These are phyloP conservation scores for Fonsecaea pugnacius DNA, from an alignment of 2,329 filamentous ascomycete genomes.

Conservation along the genomic window DNA sequence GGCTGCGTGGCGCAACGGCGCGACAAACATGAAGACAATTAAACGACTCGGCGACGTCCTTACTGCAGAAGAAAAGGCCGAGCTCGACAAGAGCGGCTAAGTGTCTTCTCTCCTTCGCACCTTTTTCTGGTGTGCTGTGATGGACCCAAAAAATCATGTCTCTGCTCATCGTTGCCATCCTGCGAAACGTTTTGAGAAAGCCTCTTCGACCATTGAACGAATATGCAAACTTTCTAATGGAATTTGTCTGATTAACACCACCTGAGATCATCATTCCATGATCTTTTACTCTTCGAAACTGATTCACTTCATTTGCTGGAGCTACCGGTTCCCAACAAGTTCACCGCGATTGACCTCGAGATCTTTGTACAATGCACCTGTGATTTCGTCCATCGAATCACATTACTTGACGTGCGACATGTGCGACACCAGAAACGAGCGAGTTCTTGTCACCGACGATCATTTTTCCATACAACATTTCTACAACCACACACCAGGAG, in stretches of 20 bases:
- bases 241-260: constrained; percentile 16
- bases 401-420: constrained; percentile 7
- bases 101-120: neutral
- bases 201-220: constrained; percentile 15
- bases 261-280: constrained; percentile 12
- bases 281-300: constrained; percentile 7
- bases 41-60: constrained; percentile 60
- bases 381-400: neutral
- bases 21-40: constrained; percentile 60
- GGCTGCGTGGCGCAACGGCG: constrained; percentile 59
- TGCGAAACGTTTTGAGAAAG: constrained; percentile 18
- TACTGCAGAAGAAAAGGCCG: constrained; percentile 56
- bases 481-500: neutral
- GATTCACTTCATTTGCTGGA: neutral
- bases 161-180: constrained; percentile 20
- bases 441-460: constrained; percentile 5
- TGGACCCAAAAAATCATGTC: constrained; percentile 18
- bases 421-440: constrained; percentile 4
- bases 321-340: neutral
- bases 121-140: constrained; percentile 4
- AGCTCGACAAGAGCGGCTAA: constrained; percentile 46
- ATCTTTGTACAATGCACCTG: constrained; percentile 14
- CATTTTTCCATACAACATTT: neutral
- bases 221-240: constrained; percentile 1
- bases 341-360: constrained; percentile 2